A percentile compares a stretch with the other conserved stretches of the same genome.
These are phyloP conservation scores for Coemansia asiatica DNA, from an alignment of 192 early-diverging fungal genomes.

Conservation along the genomic window DNA sequence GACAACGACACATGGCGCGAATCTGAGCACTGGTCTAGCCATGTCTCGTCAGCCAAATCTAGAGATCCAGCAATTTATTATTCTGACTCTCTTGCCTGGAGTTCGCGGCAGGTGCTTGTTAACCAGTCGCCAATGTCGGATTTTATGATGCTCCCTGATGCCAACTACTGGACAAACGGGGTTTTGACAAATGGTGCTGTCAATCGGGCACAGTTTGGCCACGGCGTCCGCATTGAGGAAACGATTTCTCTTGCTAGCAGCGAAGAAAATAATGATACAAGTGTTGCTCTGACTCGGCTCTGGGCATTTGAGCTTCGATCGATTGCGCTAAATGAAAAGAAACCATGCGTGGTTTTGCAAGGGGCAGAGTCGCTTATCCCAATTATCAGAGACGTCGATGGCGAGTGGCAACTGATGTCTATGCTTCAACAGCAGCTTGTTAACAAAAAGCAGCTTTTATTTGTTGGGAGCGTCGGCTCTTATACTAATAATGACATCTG, in stretches of 20 bases:
- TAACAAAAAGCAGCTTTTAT: slow-evolving; percentile 10
- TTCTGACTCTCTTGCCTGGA: slow-evolving; percentile 1
- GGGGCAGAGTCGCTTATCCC: slow-evolving; percentile 3
- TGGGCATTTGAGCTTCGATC: slow-evolving; percentile 21
- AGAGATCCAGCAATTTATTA: background rate
- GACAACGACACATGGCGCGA: background rate
- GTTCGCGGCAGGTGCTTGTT: slow-evolving; percentile 9
- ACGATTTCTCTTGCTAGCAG: background rate
- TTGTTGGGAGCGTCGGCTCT: slow-evolving; percentile 6
- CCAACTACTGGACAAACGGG: slow-evolving; percentile 22
- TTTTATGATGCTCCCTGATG: slow-evolving; percentile 9
- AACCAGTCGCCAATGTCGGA: slow-evolving; percentile 37
- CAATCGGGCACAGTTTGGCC: slow-evolving; percentile 28
- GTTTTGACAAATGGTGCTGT: slow-evolving; percentile 13
- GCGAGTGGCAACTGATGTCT: slow-evolving; percentile 20
- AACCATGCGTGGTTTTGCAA: slow-evolving; percentile 17
- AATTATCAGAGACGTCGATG: slow-evolving; percentile 6
- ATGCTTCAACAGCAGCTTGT: slow-evolving; percentile 7
- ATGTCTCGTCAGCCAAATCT: background rate
- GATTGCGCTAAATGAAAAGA: background rate
- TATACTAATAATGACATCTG: background rate
- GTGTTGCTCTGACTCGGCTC: slow-evolving; percentile 3
- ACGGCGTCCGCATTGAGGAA: background rate
- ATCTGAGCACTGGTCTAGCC: background rate
- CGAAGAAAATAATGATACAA: background rate